A percentile compares a stretch with the other conserved stretches of the same genome.
Conservation (phyloP, 106 monocot species). For the Apostasia shenzhenica region DNA sequence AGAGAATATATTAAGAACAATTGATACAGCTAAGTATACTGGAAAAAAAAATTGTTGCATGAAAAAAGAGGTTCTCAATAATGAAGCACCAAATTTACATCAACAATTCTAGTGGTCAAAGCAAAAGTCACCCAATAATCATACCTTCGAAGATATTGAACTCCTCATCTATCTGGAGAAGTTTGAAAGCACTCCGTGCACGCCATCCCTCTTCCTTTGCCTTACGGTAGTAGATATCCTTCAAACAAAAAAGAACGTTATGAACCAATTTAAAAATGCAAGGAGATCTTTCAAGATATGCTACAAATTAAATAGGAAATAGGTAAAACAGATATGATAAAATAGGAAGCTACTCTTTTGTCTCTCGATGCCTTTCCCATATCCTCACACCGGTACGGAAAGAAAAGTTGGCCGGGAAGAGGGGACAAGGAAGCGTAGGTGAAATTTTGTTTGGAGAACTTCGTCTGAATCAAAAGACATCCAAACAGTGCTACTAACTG, state of each 20-base stretch:
- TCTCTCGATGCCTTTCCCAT: conserved; percentile 93
- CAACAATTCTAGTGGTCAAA: no score
- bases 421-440: no score
- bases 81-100: no score
- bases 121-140: no score
- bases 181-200: conserved; percentile 91
- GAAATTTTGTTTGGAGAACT: no score
- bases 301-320: not conserved
- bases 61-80: no score
- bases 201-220: conserved; percentile 96
- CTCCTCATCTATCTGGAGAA: conserved; percentile 91
- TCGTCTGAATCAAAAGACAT: no score
- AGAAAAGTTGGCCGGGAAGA: no score
- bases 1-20: no score
- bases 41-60: no score
- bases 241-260: not conserved
- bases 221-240: conserved; percentile 97
- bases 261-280: not conserved
- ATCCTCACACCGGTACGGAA: not conserved
- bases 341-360: conserved; percentile 41
- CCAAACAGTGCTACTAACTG: no score
- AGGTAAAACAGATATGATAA: not conserved
- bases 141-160: conserved; percentile 72
- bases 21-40: no score
- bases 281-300: not conserved